Base-by-base conservation (phyloP, 805 yeast genomes). In the Komagataella pseudopastoris region DNA sequence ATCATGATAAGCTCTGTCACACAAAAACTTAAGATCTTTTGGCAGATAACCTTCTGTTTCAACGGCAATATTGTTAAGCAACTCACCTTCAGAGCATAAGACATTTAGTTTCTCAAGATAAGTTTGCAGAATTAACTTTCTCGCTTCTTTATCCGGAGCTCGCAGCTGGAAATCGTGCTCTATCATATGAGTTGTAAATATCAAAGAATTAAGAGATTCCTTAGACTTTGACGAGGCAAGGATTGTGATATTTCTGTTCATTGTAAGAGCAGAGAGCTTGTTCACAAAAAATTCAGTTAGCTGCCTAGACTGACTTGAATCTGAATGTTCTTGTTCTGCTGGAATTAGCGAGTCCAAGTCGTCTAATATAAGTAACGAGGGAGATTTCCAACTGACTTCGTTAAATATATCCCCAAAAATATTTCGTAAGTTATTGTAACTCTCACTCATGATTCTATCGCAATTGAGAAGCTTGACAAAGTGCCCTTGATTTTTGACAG, bases 31-130 rank as follows among this genome's bases (percentile, higher is more conserved):
- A 53, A 91, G 62, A 63, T 91, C 99, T 23, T 81, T 79, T 0
- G 97, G 95, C 24, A 87, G 76, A 62, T 83, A 91, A 0, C 98
- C 98, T 58, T 91, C 98, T 0, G 96, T 85, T 51, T 83, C 91
- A 44, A 77, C 64, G 0, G 83, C 74, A 30, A 83, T 65, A 55
- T 81, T 83, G 23, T 74, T 66, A 8, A 75, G 52, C 47, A 75
- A 71, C 52, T 80, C 68, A 3, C 62, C 66, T 4, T 59, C 66
- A 4, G 70, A 61, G 39, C 75, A 71, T 23, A 75, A 63, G 1
- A 53, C 52, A 0, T 58, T 59, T 20, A 66, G 53, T 3, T 54
- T 51, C 8, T 47, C 18, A n/a, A 65, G 45, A 23, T 58, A 59
- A 24, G 56, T 52, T 12, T 65, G 56, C 44, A 85, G 51, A 14